Evolutionary conservation across 495 filamentous ascomycete genomes (phyloP).

Genomic region (Podospora fimiseda): DNA sequence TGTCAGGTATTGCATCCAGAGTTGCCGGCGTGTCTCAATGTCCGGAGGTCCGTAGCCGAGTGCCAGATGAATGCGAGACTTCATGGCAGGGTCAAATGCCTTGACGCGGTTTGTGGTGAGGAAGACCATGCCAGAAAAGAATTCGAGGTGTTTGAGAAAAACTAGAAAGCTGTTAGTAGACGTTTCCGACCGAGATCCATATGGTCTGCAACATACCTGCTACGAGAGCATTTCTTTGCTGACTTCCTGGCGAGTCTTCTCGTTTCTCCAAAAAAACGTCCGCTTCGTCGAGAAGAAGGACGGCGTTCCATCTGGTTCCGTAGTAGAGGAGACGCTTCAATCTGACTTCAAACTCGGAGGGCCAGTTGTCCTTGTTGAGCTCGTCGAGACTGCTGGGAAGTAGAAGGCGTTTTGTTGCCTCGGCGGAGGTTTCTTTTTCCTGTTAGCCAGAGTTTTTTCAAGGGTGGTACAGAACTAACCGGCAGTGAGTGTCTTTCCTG

Average conservation of each 20-base stretch:
- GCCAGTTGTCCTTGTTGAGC: conserved; percentile 1
- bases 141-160: conserved; percentile 41
- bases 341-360: conserved; percentile 57
- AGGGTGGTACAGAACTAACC: not conserved
- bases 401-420: not conserved
- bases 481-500: conserved; percentile 48
- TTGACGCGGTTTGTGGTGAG: conserved; percentile 48
- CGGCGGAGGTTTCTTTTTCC: conserved; percentile 12
- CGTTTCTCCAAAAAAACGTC: conserved; percentile 35
- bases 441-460: not conserved
- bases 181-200: too few species aligned
- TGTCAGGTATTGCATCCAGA: conserved; percentile 26
- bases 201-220: conserved; percentile 8
- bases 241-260: not conserved
- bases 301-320: conserved; percentile 74
- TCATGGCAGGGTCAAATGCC: conserved; percentile 51
- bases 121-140: conserved; percentile 41
- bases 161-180: too few species aligned
- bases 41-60: conserved; percentile 29
- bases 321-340: conserved; percentile 78
- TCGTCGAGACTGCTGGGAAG: not conserved
- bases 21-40: conserved; percentile 20
- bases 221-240: conserved; percentile 35
- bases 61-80: conserved; percentile 43
- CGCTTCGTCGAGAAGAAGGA: conserved; percentile 57